phyloP scores from a whole-genome alignment of 2,329 filamentous ascomycete genomes.

The Plectosphaerella plurivora region DNA sequence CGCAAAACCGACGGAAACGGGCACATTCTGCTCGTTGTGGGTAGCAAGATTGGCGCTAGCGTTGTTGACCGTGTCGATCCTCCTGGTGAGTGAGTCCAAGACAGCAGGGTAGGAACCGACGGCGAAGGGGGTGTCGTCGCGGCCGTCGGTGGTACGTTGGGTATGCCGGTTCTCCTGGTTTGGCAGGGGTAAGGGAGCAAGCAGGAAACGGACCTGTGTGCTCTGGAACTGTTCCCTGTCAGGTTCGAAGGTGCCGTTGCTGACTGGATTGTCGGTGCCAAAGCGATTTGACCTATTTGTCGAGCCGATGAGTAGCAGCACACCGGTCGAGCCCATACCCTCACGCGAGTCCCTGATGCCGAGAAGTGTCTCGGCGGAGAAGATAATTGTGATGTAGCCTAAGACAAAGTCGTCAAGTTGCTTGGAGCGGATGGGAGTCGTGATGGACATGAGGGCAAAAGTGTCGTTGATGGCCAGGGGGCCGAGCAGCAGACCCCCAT shows the following conservation, averaged over 20 bases:
- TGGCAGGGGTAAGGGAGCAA: conserved; percentile 44
- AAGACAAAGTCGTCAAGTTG: conserved; percentile 58
- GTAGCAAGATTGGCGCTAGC: conserved; percentile 66
- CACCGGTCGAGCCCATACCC: conserved; percentile 66
- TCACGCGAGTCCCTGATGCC: conserved; percentile 59
- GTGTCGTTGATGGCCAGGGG: conserved; percentile 68
- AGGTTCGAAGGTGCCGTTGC: conserved; percentile 40
- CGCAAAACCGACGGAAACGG: conserved; percentile 78
- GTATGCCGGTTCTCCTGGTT: conserved; percentile 44
- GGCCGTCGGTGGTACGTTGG: conserved; percentile 34
- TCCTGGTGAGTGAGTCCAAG: conserved; percentile 51
- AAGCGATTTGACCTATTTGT: conserved; percentile 63
- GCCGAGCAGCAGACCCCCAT: conserved; percentile 66
- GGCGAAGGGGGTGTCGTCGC: conserved; percentile 44
- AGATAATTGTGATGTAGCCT: conserved; percentile 80
- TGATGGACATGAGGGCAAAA: conserved; percentile 75
- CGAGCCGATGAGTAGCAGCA: conserved; percentile 68
- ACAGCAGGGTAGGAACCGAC: conserved; percentile 61
- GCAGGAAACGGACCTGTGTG: conserved; percentile 52
- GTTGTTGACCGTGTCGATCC: conserved; percentile 53
- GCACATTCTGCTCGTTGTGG: conserved; percentile 63
- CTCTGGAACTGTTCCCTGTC: conserved; percentile 31
- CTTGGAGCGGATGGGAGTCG: conserved; percentile 71
- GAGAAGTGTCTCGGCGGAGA: conserved; percentile 62
- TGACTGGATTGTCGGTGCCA: conserved; percentile 35